Base-by-base conservation (phyloP, 176 grass and related monocot genomes). In the Zoysia pacifica region DNA sequence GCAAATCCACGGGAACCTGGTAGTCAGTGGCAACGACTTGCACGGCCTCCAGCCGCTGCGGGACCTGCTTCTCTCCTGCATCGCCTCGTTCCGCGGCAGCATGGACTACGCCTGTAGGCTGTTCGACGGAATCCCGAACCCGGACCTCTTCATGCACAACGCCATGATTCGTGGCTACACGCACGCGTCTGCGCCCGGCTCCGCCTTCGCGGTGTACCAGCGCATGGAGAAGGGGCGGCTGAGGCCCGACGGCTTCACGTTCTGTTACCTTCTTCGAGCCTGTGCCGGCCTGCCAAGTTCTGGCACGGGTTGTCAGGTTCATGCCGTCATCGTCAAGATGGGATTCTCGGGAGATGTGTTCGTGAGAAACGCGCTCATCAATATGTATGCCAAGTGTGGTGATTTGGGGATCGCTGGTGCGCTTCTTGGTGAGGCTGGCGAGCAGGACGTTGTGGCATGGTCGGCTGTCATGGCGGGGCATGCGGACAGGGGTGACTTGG, bases 91-190 rank as follows among this genome's bases (percentile, higher is more conserved):
- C 82, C 52, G 5, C 9, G 77, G 81, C 59, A 77, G 16, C 35
- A 84, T 91, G 72, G 77, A 74, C 46, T 82, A 91, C 79, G 85
- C 89, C 12, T 62, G 54, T 62, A 78, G 56, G n/a, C 11, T 88
- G 67, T 88, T 88, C 54, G 85, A 84, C 36, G 76, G 78, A 82
- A 91, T 88, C 6, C 72, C 68, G 8, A 10, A 61, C 48, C 82
- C 82, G 28, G 85, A 91, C 81, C 62, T 88, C 52, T 87, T 91
- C 62, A 85, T 87, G 73, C 86, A 84, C 67, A 91, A 87, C 53
- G 56, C 85, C 77, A 69, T 91, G 81, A 13, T 87, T 1, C 76
- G 72, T 5, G 77, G 85, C 12, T 65, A 79, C 62, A 66, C 77
- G 6, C 76, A 87, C 44, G 36, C 41, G 11, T 16, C 42, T 14